Evolutionary conservation across 208 protist genomes (phyloP).

Genomic region (Trichomonas vaginalis): DNA sequence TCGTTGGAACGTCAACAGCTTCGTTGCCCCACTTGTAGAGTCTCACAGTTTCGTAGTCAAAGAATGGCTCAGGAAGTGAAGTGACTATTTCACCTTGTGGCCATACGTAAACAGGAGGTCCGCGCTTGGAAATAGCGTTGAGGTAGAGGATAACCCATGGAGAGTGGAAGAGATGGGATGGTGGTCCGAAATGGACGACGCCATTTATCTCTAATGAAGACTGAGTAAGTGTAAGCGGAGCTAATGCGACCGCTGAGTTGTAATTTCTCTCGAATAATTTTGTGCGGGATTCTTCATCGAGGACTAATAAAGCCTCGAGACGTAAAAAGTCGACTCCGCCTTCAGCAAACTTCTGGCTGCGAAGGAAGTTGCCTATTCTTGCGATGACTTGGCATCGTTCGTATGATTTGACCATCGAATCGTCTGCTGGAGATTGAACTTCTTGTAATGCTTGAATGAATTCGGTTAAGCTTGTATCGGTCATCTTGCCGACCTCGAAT

Average conservation of each 20-base stretch:
- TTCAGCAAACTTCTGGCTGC: not conserved
- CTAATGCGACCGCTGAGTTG: not conserved
- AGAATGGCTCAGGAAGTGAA: not conserved
- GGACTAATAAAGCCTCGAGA: not conserved
- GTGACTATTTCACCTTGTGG: conserved; percentile 16
- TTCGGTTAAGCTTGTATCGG: not conserved
- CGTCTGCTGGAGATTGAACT: not conserved
- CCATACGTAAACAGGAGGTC: not conserved
- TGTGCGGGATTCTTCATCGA: not conserved
- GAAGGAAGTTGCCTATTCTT: not conserved
- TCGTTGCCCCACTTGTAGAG: not conserved
- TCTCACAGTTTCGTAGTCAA: not conserved
- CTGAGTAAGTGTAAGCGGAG: not conserved
- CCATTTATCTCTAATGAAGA: not conserved
- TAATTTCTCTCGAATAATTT: conserved; percentile 3
- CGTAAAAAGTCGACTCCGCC: not conserved
- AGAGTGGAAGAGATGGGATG: not conserved
- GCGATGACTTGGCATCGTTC: not conserved
- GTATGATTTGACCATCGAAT: not conserved
- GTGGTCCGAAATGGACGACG: not conserved
- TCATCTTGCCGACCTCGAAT: conserved; percentile 6
- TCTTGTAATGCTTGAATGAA: not conserved
- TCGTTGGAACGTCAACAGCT: not conserved
- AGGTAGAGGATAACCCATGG: not conserved
- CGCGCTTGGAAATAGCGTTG: not conserved